A percentile compares a stretch with the other conserved stretches of the same genome.
Evolutionary conservation across 192 early-diverging fungal genomes (phyloP).

Genomic region (Coemansia biformis): DNA sequence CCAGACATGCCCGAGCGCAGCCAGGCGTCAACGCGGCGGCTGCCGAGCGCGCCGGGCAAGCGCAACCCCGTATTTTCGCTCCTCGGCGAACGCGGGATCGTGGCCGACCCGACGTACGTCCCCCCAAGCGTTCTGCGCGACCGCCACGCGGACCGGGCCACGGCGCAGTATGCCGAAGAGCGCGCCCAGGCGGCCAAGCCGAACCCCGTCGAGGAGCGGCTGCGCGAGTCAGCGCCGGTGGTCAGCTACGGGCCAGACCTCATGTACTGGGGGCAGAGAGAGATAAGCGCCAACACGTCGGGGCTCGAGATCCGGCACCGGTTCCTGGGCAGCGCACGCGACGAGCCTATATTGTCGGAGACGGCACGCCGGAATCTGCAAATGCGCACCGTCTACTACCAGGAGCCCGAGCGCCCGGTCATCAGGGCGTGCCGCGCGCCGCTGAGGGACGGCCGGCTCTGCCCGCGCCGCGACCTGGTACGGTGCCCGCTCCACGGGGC

Average conservation of each 20-base stretch:
- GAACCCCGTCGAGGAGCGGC: slow-evolving; percentile 39
- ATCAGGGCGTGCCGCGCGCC: slow-evolving; percentile 63
- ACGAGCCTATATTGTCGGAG: slow-evolving; percentile 53
- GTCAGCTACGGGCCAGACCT: slow-evolving; percentile 63
- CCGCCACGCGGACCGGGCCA: not conserved
- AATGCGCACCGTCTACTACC: slow-evolving; percentile 51
- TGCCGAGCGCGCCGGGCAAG: slow-evolving; percentile 5
- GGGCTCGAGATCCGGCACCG: slow-evolving; percentile 55
- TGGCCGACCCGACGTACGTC: slow-evolving; percentile 21
- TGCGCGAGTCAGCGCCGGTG: slow-evolving; percentile 58
- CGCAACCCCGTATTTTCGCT: slow-evolving; percentile 33
- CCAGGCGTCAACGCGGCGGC: too few species aligned
- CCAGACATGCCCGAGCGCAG: not conserved
- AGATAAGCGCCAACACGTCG: slow-evolving; percentile 56
- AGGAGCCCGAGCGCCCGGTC: slow-evolving; percentile 6
- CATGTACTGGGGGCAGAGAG: slow-evolving; percentile 59
- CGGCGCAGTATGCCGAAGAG: not conserved
- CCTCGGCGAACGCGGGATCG: slow-evolving; percentile 13
- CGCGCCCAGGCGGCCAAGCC: not conserved
- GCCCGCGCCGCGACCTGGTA: slow-evolving; percentile 59
- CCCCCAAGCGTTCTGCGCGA: slow-evolving; percentile 10
- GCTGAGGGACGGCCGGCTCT: slow-evolving; percentile 56
- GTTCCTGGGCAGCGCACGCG: slow-evolving; percentile 61
- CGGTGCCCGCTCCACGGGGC: slow-evolving; percentile 64
- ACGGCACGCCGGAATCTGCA: slow-evolving; percentile 51